phyloP scores from a whole-genome alignment of 306 rosid genomes.

The Sophora flavescens region DNA sequence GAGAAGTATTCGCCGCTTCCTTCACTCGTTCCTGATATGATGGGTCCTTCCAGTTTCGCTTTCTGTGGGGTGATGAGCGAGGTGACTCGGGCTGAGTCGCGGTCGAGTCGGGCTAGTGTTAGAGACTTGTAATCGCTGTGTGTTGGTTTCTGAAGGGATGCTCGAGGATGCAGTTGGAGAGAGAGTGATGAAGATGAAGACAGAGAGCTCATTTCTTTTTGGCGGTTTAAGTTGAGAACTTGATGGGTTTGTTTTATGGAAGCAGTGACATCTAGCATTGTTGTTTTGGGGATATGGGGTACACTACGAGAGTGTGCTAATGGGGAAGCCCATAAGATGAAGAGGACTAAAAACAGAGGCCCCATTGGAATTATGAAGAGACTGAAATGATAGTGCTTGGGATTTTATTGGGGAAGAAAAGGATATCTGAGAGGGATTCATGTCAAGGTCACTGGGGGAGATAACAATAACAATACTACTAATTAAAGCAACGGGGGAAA shows the following conservation, averaged over 20 bases:
- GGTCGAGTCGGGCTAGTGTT: conserved; percentile 63
- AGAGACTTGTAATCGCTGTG: conserved; percentile 63
- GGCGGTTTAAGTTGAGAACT: conserved; percentile 39
- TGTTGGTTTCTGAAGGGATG: conserved; percentile 51
- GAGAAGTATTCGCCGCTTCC: conserved; percentile 97
- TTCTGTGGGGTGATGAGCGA: conserved; percentile 52
- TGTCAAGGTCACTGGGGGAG: conserved; percentile 54
- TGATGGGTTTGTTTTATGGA: conserved; percentile 49
- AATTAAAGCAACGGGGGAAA: conserved; percentile 14
- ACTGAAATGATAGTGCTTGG: neutral
- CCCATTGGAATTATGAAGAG: conserved; percentile 24
- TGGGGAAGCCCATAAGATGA: conserved; percentile 26
- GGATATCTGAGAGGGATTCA: conserved; percentile 43
- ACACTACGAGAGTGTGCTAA: conserved; percentile 50
- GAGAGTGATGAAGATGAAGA: conserved; percentile 13
- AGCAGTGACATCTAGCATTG: conserved; percentile 61
- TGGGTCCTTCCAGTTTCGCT: conserved; percentile 57
- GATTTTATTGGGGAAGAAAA: conserved; percentile 37
- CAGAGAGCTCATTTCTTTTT: neutral
- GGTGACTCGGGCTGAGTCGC: conserved; percentile 82
- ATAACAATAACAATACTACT: conserved; percentile 16
- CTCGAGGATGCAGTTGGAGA: conserved; percentile 63
- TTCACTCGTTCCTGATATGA: conserved; percentile 81
- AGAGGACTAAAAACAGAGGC: conserved; percentile 26
- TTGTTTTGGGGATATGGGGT: conserved; percentile 43